These are phyloP conservation scores for Annulohypoxylon nitens DNA, from an alignment of 495 filamentous ascomycete species.

Conservation along the genomic window DNA sequence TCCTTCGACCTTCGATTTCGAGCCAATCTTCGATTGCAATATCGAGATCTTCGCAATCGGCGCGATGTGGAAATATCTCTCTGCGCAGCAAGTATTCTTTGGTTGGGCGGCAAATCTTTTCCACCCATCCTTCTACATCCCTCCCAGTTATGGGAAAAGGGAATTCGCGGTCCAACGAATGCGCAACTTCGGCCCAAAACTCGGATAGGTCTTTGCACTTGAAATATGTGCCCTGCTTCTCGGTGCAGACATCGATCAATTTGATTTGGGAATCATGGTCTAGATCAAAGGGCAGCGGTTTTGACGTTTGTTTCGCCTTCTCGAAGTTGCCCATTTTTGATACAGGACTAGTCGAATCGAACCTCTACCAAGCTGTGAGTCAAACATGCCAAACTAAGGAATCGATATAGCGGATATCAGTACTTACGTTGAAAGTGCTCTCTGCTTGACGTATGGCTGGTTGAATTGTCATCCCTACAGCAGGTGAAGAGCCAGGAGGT, in stretches of 20 bases:
- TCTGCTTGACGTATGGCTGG: neutral
- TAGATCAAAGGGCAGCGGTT: too few species aligned
- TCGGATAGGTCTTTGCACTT: neutral
- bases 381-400: neutral
- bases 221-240: slow-evolving; percentile 7
- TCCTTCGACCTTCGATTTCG: slow-evolving; percentile 10
- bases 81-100: neutral
- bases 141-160: slow-evolving; percentile 1
- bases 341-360: neutral
- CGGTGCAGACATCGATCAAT: slow-evolving; percentile 5
- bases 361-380: neutral
- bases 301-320: neutral
- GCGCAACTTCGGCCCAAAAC: neutral
- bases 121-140: slow-evolving; percentile 1
- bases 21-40: slow-evolving; percentile 15
- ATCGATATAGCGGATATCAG: neutral
- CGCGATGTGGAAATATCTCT: slow-evolving; percentile 1
- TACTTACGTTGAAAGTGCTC: neutral
- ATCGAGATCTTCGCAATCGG: slow-evolving; percentile 5
- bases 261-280: neutral
- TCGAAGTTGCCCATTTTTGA: neutral
- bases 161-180: neutral
- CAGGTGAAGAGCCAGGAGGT: neutral
- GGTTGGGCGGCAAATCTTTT: slow-evolving; percentile 1
- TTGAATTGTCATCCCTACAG: neutral